phyloP scores from a whole-genome alignment of 2,329 filamentous ascomycete species.

The Colletotrichum coccodes region DNA sequence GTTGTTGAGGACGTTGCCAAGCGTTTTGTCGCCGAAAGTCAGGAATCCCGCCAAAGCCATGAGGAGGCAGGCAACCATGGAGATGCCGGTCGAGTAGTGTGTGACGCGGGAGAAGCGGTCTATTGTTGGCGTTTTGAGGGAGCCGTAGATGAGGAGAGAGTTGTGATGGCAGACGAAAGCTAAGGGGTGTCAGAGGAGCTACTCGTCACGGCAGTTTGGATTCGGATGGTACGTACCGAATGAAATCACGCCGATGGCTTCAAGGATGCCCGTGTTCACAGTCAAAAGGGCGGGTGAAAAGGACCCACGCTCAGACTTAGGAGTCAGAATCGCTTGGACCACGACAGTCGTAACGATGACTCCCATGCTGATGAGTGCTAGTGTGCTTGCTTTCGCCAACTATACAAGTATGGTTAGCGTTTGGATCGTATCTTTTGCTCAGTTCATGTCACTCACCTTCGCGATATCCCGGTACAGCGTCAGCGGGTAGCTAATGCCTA shows the following conservation, averaged over 20 bases:
- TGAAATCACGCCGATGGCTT: conserved; percentile 97
- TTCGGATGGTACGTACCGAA: conserved; percentile 75
- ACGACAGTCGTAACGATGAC: conserved; percentile 90
- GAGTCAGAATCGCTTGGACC: conserved; percentile 82
- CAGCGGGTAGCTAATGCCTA: conserved; percentile 89
- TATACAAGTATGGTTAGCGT: conserved; percentile 47
- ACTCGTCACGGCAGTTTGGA: not conserved
- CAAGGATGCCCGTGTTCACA: conserved; percentile 90
- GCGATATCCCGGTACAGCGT: conserved; percentile 96
- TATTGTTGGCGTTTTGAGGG: conserved; percentile 90
- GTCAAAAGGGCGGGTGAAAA: conserved; percentile 77
- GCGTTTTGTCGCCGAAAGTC: conserved; percentile 89
- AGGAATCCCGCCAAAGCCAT: conserved; percentile 93
- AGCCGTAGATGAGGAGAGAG: conserved; percentile 96
- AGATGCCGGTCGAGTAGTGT: conserved; percentile 90
- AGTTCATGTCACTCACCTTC: conserved; percentile 69
- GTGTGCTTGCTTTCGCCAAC: conserved; percentile 94
- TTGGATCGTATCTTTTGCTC: not conserved
- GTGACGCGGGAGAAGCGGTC: conserved; percentile 95
- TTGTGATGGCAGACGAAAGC: conserved; percentile 88
- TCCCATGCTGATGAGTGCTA: conserved; percentile 92
- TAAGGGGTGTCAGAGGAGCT: conserved; percentile 47
- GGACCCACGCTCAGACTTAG: conserved; percentile 75
- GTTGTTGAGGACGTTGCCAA: conserved; percentile 98
- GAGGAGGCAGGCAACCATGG: conserved; percentile 88